Base-by-base conservation (phyloP, 1,284 basidiomycete genomes). In the Vanrija humicola region DNA sequence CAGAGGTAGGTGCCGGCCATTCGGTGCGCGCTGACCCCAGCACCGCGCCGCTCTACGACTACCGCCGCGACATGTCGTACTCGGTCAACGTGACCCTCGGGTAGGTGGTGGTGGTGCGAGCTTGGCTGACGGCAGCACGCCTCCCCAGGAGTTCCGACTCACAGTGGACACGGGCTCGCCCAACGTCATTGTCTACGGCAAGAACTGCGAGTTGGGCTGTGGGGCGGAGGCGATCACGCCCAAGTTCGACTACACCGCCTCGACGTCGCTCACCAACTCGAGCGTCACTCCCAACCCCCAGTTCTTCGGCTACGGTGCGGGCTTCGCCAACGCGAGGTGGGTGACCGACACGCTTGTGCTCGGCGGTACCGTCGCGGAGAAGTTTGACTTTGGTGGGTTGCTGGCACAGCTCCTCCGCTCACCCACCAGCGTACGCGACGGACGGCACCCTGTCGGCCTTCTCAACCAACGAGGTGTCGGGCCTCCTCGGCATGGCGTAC, bases 111-210 rank as follows among this genome's bases (percentile, higher is more conserved):
- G 6, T 15, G 34, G 14, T 15, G 9, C 2, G 34, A 15, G 12
- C 34, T 14, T 12, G 1, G 34, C 9, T 14, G 34, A 34, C 34
- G 12, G 5, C 34, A 34, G 69, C 5, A 78, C 79, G 16, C 79
- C 92, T 1, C 81, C 95, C 25, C 90, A 90, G 19, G 85, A 89
- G 46, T 84, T 88, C 15, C 92, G 95, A 76, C 91, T 96, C 52
- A 86, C 89, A 10, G 34, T 48, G 6, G 46, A 48, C 46, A 48
- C 46, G 10, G 46, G 46, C 19, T 39, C 38, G 38, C 39, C 46
- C 19, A 48, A 34, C 6, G 39, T 48, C 34, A 38, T 34, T 21
- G 46, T 48, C 28, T 48, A 38, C 46, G 46, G 46, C 12, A 38
- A 38, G 46, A 48, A 48, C 38, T 48, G 46, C 46, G 39, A 34